Percentiles rank a stretch among this genome's conserved stretches.
phyloP scores from a whole-genome alignment of 257 asterid genomes.

The Capsicum pubescens region DNA sequence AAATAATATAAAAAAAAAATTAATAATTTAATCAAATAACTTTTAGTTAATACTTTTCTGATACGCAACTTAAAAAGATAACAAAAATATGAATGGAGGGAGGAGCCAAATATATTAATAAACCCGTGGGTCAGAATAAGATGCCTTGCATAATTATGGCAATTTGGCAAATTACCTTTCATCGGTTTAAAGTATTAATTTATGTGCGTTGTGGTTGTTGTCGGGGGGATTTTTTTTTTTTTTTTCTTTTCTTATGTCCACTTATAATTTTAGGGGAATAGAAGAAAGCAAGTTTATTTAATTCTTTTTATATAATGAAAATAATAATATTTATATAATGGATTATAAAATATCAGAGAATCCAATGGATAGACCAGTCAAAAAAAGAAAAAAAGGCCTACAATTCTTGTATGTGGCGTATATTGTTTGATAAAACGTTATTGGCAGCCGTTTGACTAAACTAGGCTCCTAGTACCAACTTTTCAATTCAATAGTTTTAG shows the following conservation, averaged over 20 bases:
- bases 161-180: background rate
- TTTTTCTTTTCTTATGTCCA: background rate
- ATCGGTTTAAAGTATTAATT: background rate
- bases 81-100: too few relatives aligned
- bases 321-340: background rate
- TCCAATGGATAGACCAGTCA: background rate
- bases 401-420: background rate
- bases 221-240: background rate
- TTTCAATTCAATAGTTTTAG: background rate
- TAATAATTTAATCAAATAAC: too few relatives aligned
- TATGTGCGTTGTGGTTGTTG: background rate
- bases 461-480: background rate
- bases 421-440: background rate
- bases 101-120: background rate
- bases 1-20: too few relatives aligned
- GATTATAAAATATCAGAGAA: background rate
- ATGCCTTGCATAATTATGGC: background rate
- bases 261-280: background rate
- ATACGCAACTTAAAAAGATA: too few relatives aligned
- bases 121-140: background rate
- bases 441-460: constrained; percentile 13
- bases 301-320: background rate
- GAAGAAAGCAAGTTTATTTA: background rate
- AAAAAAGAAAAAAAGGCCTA: background rate
- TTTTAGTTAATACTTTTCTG: too few relatives aligned